Evolutionary conservation across 2,329 filamentous ascomycete species (phyloP), one percentile per base, ranked within the genome.

Genomic region (Hypoxylon sp.): DNA sequence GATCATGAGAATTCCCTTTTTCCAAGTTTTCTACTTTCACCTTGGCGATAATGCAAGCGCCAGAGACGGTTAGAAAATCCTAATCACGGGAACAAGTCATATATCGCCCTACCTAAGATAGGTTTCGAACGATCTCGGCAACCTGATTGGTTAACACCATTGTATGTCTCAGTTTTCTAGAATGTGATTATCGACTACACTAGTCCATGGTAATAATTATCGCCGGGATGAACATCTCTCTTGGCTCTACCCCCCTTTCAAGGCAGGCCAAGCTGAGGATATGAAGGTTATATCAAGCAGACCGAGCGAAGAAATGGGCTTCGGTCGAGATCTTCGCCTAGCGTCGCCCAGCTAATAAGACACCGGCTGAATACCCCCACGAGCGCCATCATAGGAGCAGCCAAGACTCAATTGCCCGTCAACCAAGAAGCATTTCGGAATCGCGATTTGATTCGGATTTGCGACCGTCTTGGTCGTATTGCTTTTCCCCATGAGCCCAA

Each of bases 251-350:
- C 31, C 60, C 60, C 33, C 54, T 50, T 67, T 58, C 51, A 33
- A 62, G 53, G 60, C 66, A 55, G 44, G 69, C 61, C 69, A 71
- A 71, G 69, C 67, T 67, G 69, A 67, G 55, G 47, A 67, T 58
- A 66, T 69, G 55, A 69, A 66, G 39, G 59, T 54, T 58, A 58
- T 63, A 66, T 66, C 51, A 14, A 55, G 60, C 24, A 71, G 62
- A 69, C 57, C 66, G 59, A 69, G 24, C 19, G 59, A 63, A 57
- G 47, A 39, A 69, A 60, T 64, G 59, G 62, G 55, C 66, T 53
- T 71, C 63, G 66, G 66, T 71, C 66, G 66, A 71, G 69, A 71
- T 67, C 61, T 33, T 69, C 58, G 63, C 63, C 68, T 62, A 66
- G 65, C 59, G 26, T 58, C 65, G 63, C 68, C 69, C 63, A 66